Evolutionary conservation across 1,139 yeast genomes (phyloP), one percentile per base, ranked within the genome.

Genomic region (Yamadazyma oceani): DNA sequence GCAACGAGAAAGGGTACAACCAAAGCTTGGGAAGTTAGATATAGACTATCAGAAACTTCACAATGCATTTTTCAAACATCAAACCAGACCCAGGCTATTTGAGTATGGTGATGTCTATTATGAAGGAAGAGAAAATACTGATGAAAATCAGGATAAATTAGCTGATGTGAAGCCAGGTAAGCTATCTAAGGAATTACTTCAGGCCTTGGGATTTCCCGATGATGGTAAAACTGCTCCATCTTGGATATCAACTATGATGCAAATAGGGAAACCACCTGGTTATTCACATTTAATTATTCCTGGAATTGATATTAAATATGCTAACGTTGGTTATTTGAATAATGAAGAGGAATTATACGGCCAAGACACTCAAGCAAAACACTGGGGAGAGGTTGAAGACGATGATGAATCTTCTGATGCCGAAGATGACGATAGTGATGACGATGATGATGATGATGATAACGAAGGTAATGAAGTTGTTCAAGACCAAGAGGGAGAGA

Each of bases 1-100:
- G 54, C 85, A 84, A 57, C 70, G 97, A 44, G 94, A 86, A 41
- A 72, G 85, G 38, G 95, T 90, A 0, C 96, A 88, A 56, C 97
- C 97, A 0, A 88, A 87, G 56, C 70, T 88, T 79, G 96, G 96
- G 1, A 72, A 81, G 40, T 62, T 92, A 19, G 98, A 92, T 59
- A 76, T 92, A 25, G 97, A 92, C 58, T 90, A 85, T 56, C 84
- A 78, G 44, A 85, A 82, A 48, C 62, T 92, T 19, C 82, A 89
- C 54, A 85, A 87, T 55, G 96, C 97, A 0, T 90, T 92, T 53
- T 92, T 87, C 72, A 82, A 83, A 54, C 69, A 75, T 50, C 95
- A 87, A 53, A 75, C 84, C 25, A 82, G 80, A 50, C 97, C 97
- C 0, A 67, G 73, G 35, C 49, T 89, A 38, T 72, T 76, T 23